Evolutionary conservation across 164 flowering plant species (phyloP).

Genomic region (Aristolochia contorta): DNA sequence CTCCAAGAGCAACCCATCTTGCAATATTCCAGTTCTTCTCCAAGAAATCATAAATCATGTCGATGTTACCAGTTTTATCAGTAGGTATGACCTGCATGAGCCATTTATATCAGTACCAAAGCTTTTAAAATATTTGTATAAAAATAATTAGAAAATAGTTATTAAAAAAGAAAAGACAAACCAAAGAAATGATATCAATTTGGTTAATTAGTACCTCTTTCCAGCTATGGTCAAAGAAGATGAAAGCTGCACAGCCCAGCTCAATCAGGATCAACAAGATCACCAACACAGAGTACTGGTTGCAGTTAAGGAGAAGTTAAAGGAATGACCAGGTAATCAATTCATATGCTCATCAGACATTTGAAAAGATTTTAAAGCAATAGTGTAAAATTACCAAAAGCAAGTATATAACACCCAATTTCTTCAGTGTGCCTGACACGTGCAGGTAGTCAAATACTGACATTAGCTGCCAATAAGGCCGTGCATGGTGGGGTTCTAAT

Average conservation of each 20-base stretch:
- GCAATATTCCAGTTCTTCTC: constrained; percentile 68
- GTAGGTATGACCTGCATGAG: constrained; percentile 55
- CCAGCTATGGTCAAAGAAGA: constrained; percentile 91
- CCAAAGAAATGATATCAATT: background rate
- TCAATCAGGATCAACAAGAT: constrained; percentile 69
- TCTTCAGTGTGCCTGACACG: too few relatives aligned
- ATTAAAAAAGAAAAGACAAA: background rate
- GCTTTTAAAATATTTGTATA: too few relatives aligned
- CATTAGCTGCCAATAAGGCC: too few relatives aligned
- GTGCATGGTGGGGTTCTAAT: too few relatives aligned
- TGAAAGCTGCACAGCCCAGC: constrained; percentile 80
- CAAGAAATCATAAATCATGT: constrained; percentile 62
- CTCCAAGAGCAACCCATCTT: constrained; percentile 87
- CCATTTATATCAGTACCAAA: background rate
- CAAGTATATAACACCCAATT: too few relatives aligned
- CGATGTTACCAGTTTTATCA: constrained; percentile 81
- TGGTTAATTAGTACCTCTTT: constrained; percentile 26
- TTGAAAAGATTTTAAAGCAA: background rate
- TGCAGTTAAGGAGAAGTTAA: constrained; percentile 46
- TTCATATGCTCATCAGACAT: background rate
- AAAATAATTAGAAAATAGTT: background rate
- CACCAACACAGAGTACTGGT: constrained; percentile 63
- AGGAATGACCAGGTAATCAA: background rate
- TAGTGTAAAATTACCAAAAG: background rate
- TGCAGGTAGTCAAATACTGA: too few relatives aligned